Conservation (phyloP, 441 rosid genomes). For the Gossypium lobatum region DNA sequence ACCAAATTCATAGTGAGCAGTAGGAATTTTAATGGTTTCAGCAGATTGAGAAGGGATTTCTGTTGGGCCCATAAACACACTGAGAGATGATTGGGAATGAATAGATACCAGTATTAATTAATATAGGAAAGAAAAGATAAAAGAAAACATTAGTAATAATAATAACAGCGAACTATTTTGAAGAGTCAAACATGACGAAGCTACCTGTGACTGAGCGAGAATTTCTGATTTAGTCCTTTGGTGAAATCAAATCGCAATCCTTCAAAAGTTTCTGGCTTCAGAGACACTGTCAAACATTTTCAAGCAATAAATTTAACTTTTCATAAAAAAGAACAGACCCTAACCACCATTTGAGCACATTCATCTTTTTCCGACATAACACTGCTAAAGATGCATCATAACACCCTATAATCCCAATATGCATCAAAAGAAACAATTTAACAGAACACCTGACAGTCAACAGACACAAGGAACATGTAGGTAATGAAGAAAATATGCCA, state of each 20-base stretch:
- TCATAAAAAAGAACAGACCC: not conserved
- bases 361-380: not conserved
- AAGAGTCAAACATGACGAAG: not conserved
- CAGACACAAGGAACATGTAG: not conserved
- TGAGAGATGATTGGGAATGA: slow-evolving; percentile 24
- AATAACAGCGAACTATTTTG: not conserved
- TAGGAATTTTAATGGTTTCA: slow-evolving; percentile 79
- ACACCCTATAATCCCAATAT: not conserved
- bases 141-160: not conserved
- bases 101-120: not conserved
- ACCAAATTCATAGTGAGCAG: slow-evolving; percentile 87
- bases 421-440: not conserved
- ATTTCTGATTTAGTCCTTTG: slow-evolving; percentile 78
- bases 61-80: slow-evolving; percentile 84
- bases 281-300: slow-evolving; percentile 63
- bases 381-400: not conserved
- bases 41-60: slow-evolving; percentile 86
- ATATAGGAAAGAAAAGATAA: not conserved
- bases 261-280: slow-evolving; percentile 87
- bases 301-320: slow-evolving; percentile 13
- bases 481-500: not conserved
- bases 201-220: slow-evolving; percentile 87
- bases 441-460: not conserved
- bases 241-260: slow-evolving; percentile 95
- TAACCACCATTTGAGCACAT: not conserved